Evolutionary conservation across 2,329 filamentous ascomycete genomes (phyloP).

Genomic region (Ceratocystis destructans): DNA sequence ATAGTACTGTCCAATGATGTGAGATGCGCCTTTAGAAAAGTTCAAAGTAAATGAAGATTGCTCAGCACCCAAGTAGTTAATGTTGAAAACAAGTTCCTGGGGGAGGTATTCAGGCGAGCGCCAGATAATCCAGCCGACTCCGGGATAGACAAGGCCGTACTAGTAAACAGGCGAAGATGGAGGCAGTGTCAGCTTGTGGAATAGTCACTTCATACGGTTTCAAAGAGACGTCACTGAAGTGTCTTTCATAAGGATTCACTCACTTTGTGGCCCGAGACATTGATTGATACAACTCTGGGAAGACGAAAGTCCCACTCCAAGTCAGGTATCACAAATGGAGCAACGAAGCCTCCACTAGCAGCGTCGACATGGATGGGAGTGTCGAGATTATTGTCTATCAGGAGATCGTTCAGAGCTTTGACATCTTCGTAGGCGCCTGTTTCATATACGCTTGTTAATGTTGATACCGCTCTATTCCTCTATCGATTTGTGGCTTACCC

Average conservation of each 20-base stretch:
- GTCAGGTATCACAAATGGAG: conserved; percentile 73
- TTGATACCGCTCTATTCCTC: neutral
- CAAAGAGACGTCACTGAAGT: neutral
- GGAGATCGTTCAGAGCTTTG: conserved; percentile 78
- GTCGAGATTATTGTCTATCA: conserved; percentile 61
- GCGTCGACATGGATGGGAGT: conserved; percentile 88
- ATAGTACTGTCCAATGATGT: conserved; percentile 96
- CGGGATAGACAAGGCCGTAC: conserved; percentile 63
- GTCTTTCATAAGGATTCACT: neutral
- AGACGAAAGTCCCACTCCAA: conserved; percentile 87
- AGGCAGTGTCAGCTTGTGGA: neutral
- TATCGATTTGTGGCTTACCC: conserved; percentile 31
- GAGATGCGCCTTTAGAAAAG: conserved; percentile 88
- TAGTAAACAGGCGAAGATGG: conserved; percentile 20
- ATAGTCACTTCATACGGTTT: neutral
- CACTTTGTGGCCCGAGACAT: conserved; percentile 81
- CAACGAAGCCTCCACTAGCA: conserved; percentile 83
- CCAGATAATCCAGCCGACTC: conserved; percentile 92
- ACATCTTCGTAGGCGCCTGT: conserved; percentile 71
- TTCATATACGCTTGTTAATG: neutral
- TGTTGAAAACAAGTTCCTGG: conserved; percentile 92
- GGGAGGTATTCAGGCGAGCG: conserved; percentile 69
- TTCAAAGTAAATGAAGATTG: conserved; percentile 94
- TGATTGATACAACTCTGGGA: conserved; percentile 81
- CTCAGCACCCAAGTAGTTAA: conserved; percentile 94